Conservation (phyloP, 139 green algal species). For the Tetradesmus obliquus region DNA sequence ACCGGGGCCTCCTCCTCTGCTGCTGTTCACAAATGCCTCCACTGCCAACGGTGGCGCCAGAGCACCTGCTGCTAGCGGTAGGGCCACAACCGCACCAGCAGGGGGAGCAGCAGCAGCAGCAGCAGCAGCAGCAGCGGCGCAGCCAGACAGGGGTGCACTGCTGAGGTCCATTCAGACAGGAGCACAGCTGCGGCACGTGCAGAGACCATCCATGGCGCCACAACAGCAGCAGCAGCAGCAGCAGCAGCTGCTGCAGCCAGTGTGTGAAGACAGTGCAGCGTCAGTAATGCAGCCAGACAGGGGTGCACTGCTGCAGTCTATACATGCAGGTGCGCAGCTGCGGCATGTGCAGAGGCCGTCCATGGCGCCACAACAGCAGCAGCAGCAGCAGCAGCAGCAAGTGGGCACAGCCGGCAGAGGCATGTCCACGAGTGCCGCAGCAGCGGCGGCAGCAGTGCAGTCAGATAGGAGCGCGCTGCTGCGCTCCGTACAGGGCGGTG, state of each 20-base stretch:
- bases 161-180: background rate
- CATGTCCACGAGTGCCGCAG: background rate
- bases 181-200: constrained; percentile 12
- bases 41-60: too few species aligned
- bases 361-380: background rate
- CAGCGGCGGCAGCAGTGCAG: background rate
- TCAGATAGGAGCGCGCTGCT: background rate
- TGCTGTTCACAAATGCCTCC: background rate
- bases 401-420: background rate
- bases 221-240: constrained; percentile 1
- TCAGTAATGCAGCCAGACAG: too few species aligned
- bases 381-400: constrained; percentile 8
- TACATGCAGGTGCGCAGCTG: background rate
- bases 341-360: background rate
- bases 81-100: background rate
- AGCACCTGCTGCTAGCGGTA: background rate
- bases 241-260: background rate
- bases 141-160: background rate
- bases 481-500: background rate
- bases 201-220: background rate
- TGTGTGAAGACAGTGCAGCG: too few species aligned
- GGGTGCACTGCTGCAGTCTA: constrained; percentile 11
- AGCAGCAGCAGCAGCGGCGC: background rate
- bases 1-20: too few species aligned
- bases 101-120: background rate